Evolutionary conservation across 73 alveolate genomes (phyloP).

Genomic region (Durusdinium trenchii): DNA sequence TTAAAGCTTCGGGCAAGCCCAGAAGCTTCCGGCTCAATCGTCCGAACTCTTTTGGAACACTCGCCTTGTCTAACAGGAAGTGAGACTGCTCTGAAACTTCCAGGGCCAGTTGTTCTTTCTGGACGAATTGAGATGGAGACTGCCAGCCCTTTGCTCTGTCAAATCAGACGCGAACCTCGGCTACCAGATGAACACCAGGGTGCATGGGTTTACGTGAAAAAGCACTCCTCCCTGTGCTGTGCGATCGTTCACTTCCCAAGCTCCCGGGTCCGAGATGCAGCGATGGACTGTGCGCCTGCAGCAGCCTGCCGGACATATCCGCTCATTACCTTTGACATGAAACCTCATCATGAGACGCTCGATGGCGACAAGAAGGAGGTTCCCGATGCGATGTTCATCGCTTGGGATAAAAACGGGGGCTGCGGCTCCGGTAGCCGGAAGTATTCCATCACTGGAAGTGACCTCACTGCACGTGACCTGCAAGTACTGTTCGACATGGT

Average conservation of each 20-base stretch:
- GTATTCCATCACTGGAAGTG: not conserved
- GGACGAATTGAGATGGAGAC: conserved; percentile 10
- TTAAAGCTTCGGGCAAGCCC: conserved; percentile 5
- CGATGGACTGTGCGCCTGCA: not conserved
- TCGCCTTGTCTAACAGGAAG: not conserved
- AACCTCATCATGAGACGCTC: not conserved
- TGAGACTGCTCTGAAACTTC: not conserved
- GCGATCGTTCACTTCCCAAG: conserved; percentile 44
- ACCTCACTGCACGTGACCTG: not conserved
- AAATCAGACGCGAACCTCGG: not conserved
- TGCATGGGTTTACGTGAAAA: conserved; percentile 30
- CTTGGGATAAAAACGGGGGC: not conserved
- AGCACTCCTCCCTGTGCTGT: not conserved
- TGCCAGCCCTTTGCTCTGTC: not conserved
- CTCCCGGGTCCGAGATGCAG: conserved; percentile 10
- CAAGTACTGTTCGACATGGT: not conserved
- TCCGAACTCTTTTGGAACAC: not conserved
- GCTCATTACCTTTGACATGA: conserved; percentile 19
- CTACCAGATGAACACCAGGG: conserved; percentile 34
- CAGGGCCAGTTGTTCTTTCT: not conserved
- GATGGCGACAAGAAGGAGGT: conserved; percentile 18
- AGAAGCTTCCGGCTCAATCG: not conserved
- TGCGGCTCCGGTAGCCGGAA: not conserved
- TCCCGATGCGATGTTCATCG: conserved; percentile 6
- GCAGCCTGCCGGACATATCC: not conserved